Conservation (phyloP, 129 eudicot genomes). For the Flaveria brownii region DNA sequence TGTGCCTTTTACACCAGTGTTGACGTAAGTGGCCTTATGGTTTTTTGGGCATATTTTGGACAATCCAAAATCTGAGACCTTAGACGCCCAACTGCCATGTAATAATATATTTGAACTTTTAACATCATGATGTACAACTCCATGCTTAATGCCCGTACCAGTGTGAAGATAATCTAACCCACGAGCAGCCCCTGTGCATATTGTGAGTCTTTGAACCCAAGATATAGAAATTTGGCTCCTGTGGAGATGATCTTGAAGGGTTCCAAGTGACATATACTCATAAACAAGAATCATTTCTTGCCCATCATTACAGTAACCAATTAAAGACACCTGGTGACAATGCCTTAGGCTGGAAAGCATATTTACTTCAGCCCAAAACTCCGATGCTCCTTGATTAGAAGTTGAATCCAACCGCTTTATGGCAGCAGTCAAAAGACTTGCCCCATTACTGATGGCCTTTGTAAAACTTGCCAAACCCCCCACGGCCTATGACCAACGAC, state of each 20-base stretch:
- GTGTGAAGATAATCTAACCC: slow-evolving; percentile 19
- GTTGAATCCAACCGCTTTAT: not conserved
- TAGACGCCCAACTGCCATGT: no score
- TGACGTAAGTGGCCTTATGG: no score
- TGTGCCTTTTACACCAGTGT: no score
- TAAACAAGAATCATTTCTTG: slow-evolving; percentile 19
- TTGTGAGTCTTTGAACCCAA: slow-evolving; percentile 18
- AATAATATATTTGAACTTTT: not conserved
- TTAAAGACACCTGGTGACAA: slow-evolving; percentile 5
- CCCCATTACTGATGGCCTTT: not conserved
- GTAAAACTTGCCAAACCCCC: slow-evolving; percentile 20
- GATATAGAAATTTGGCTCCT: not conserved
- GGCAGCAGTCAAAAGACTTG: not conserved
- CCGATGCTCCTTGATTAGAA: slow-evolving; percentile 10
- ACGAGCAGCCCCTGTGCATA: slow-evolving; percentile 17
- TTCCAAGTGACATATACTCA: slow-evolving; percentile 3
- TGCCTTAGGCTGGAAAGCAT: not conserved
- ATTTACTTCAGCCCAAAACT: slow-evolving; percentile 21
- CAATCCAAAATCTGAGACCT: no score
- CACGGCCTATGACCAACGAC: slow-evolving; percentile 20
- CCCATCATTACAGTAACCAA: slow-evolving; percentile 6
- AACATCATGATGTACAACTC: slow-evolving; percentile 7
- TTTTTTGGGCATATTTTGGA: no score
- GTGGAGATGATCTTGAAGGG: slow-evolving; percentile 15
- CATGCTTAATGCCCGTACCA: not conserved